phyloP scores from a whole-genome alignment of 257 asterid genomes.

The Solanum piurae region DNA sequence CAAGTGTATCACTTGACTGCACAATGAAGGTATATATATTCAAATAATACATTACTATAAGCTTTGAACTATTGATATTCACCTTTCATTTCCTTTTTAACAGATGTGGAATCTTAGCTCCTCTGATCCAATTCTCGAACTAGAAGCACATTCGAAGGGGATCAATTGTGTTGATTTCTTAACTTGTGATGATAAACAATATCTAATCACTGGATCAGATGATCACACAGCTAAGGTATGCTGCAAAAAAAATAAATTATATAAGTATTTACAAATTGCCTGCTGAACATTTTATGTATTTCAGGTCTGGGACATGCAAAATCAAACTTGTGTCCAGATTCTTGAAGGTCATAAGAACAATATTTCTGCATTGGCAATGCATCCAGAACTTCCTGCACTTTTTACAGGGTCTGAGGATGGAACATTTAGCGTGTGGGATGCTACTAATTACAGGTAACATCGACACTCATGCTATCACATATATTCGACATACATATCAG shows the following conservation, averaged over 20 bases:
- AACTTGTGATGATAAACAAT: conserved; percentile 87
- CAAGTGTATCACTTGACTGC: conserved; percentile 97
- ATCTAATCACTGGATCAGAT: conserved; percentile 88
- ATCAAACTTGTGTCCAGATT: conserved; percentile 88
- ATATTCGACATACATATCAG: neutral
- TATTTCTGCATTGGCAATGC: conserved; percentile 91
- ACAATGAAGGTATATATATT: conserved; percentile 62
- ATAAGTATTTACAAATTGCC: neutral
- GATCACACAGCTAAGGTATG: conserved; percentile 96
- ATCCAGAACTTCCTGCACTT: conserved; percentile 92
- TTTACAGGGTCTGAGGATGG: conserved; percentile 98
- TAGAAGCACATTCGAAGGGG: conserved; percentile 92
- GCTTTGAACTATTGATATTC: neutral
- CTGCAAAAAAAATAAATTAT: neutral
- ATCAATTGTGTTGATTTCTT: conserved; percentile 95
- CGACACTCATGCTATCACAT: neutral
- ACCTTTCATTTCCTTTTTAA: neutral
- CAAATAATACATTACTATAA: neutral
- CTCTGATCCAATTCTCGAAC: conserved; percentile 86
- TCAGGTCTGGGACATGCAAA: conserved; percentile 96
- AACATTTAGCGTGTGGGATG: conserved; percentile 92
- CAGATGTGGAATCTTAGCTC: conserved; percentile 99
- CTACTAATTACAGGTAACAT: conserved; percentile 82
- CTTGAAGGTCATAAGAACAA: conserved; percentile 96
- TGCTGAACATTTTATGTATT: neutral